Conservation (phyloP, 1,284 basidiomycete species). For the Ceratorhiza oryzae-sativae region DNA sequence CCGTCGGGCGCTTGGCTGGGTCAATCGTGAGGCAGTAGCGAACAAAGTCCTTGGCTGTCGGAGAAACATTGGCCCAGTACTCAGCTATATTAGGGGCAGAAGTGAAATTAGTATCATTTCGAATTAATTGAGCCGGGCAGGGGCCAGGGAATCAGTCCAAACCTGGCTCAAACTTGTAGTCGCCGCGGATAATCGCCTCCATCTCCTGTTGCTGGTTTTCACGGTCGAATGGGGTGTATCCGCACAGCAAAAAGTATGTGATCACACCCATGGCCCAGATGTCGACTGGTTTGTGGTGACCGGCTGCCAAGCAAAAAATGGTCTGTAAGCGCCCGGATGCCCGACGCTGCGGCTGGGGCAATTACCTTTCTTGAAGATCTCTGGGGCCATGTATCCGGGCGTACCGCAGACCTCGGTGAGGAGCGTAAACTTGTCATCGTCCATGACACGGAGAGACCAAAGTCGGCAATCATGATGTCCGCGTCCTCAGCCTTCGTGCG, state of each 20-base stretch:
- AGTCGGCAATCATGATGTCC: slow-evolving; percentile 97
- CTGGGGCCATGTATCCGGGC: slow-evolving; percentile 96
- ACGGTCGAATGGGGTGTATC: slow-evolving; percentile 94
- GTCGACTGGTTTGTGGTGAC: slow-evolving; percentile 95
- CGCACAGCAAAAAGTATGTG: slow-evolving; percentile 93
- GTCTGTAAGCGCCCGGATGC: slow-evolving; percentile 37
- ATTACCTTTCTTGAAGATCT: slow-evolving; percentile 93
- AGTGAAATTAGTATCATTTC: slow-evolving; percentile 29
- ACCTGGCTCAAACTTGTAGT: slow-evolving; percentile 90
- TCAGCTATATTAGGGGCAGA: slow-evolving; percentile 56
- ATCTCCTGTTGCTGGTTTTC: slow-evolving; percentile 88
- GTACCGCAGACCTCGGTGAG: slow-evolving; percentile 97
- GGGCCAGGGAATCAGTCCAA: neutral
- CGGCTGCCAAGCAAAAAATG: slow-evolving; percentile 58
- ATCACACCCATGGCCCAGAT: slow-evolving; percentile 98
- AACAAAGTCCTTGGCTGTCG: slow-evolving; percentile 84
- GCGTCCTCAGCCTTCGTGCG: slow-evolving; percentile 87
- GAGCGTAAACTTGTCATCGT: slow-evolving; percentile 86
- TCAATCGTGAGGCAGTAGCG: slow-evolving; percentile 82
- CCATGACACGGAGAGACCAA: slow-evolving; percentile 91
- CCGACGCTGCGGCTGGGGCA: neutral
- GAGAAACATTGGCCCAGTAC: slow-evolving; percentile 87
- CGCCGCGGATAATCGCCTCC: slow-evolving; percentile 91
- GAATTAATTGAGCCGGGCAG: neutral
- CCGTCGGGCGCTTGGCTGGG: slow-evolving; percentile 78